phyloP scores from a whole-genome alignment of 148 eudicot species.

The Chenopodium formosanum region DNA sequence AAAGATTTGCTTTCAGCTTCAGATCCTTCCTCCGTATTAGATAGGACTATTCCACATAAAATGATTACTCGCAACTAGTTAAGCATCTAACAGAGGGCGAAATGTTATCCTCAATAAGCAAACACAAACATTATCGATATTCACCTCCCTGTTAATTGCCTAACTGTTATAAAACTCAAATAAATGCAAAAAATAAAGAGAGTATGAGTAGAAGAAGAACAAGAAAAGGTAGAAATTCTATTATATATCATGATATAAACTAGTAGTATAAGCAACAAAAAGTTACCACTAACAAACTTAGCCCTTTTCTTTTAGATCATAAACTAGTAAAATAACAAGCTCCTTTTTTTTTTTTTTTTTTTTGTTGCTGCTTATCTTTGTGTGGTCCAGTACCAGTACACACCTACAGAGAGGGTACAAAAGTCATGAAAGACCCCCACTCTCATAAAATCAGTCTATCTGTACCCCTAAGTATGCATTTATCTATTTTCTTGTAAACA shows the following conservation, averaged over 20 bases:
- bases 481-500: constrained; percentile 50
- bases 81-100: not conserved
- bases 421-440: constrained; percentile 50
- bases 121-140: too few species aligned
- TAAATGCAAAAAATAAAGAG: not conserved
- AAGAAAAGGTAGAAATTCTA: not conserved
- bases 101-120: too few species aligned
- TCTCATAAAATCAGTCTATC: constrained; percentile 63
- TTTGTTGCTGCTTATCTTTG: constrained; percentile 6
- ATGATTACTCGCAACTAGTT: not conserved
- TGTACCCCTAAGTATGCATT: constrained; percentile 62
- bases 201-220: not conserved
- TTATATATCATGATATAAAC: constrained; percentile 8
- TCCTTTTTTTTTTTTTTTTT: constrained; percentile 1
- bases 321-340: constrained; percentile 14
- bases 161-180: not conserved
- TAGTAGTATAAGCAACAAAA: constrained; percentile 23
- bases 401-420: constrained; percentile 64
- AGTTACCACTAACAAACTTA: constrained; percentile 34
- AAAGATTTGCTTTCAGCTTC: constrained; percentile 12
- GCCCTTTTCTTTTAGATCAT: constrained; percentile 24
- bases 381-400: constrained; percentile 86
- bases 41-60: constrained; percentile 12
- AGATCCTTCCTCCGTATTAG: constrained; percentile 11
- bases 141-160: not conserved